Evolutionary conservation across 306 rosid species (phyloP).

Genomic region (Bauhinia variegata): DNA sequence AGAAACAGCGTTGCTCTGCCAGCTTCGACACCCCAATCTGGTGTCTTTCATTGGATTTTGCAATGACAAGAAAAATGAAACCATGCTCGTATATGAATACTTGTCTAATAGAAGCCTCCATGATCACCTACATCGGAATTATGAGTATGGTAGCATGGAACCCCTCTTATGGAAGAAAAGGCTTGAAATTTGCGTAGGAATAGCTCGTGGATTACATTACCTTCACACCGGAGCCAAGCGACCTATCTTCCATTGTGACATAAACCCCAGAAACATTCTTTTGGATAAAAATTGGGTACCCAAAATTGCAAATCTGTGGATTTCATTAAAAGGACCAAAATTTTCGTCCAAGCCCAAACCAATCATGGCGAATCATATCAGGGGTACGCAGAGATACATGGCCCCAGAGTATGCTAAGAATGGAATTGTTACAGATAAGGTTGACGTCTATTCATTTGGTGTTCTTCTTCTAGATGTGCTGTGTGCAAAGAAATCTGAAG

Average conservation of each 20-base stretch:
- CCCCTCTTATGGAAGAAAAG: slow-evolving; percentile 18
- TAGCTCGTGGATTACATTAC: background rate
- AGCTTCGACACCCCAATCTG: background rate
- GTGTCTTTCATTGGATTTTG: background rate
- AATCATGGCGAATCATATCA: rapidly evolving
- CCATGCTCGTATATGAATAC: background rate
- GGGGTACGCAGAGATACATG: background rate
- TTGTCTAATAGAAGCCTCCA: background rate
- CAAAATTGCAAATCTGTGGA: background rate
- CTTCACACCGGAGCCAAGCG: background rate
- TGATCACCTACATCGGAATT: background rate
- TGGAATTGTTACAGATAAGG: background rate
- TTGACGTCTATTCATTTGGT: too few species aligned
- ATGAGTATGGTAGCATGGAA: background rate
- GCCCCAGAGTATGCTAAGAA: background rate
- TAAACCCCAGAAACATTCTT: background rate
- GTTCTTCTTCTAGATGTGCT: too few species aligned
- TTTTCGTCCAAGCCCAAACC: background rate
- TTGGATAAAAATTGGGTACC: background rate
- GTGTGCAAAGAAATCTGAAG: too few species aligned
- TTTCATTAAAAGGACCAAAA: background rate
- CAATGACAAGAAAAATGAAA: background rate
- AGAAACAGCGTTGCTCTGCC: background rate
- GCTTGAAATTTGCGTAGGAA: slow-evolving; percentile 6
- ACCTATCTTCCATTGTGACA: background rate